Base-by-base conservation (phyloP, 1,139 yeast species). In the Zygosaccharomyces sapae region DNA sequence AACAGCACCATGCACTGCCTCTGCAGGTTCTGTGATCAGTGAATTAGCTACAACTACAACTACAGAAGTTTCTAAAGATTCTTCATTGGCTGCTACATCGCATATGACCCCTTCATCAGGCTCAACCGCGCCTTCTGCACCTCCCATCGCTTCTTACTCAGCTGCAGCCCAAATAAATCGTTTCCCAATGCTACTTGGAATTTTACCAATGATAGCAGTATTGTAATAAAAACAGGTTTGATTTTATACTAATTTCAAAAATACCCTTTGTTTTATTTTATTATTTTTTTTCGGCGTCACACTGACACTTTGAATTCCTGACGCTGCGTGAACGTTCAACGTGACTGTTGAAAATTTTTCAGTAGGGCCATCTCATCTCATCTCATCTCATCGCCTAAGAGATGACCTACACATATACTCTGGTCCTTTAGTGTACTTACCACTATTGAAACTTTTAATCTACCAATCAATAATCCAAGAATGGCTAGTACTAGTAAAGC, bases 401-500 rank as follows among this genome's bases (percentile, higher is more conserved):
- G 36, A 33, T 41, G 30, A 30, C 29, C 31, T 13, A 10, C 12
- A 39, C 20, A 12, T 22, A 10, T 33, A 6, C 3, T 19, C 18
- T 8, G 22, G 13, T 33, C 12, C 31, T 30, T 7, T 16, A 20
- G 30, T 38, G 8, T 7, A 12, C 24, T 22, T 7, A 33, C 29
- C 31, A 25, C 33, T 24, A n/a, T 4, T 18, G 16, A 12, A 18
- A 19, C 30, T 20, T 5, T 38, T 39, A 40, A 31, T 40, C 33
- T 22, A 31, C 8, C 8, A 33, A 13, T 22, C 33, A 45, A 10
- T 42, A 51, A 48, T 36, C 5, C 29, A 25, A 41, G 27, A 43
- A 58, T 61, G 64, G 64, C 60, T 48, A 57, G 58, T 46, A 52
- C 61, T 53, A 54, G 58, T 51, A 58, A 57, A 45, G 51, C 60